These are phyloP conservation scores for Torrubiellomyces zombiae DNA, from an alignment of 2,329 filamentous ascomycete genomes.

Conservation along the genomic window DNA sequence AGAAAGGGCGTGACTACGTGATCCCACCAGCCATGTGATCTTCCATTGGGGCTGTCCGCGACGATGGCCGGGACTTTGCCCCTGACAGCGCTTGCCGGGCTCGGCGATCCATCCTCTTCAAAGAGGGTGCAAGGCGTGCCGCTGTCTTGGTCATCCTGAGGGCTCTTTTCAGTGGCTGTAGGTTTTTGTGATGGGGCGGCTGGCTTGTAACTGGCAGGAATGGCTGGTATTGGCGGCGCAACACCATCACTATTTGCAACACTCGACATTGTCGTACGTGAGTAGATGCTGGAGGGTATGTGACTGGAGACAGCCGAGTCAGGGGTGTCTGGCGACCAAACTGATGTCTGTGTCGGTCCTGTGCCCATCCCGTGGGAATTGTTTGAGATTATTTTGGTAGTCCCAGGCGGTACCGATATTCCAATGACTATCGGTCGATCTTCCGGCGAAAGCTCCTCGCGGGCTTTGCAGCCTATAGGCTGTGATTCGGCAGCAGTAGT, in stretches of 20 bases:
- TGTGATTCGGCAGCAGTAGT: too few relatives aligned
- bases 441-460: constrained; percentile 44
- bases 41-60: constrained; percentile 34
- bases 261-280: constrained; percentile 28
- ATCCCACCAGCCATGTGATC: constrained; percentile 62
- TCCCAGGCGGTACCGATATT: constrained; percentile 48
- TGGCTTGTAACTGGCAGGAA: constrained; percentile 31
- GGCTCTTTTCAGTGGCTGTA: constrained; percentile 11
- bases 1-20: constrained; percentile 55
- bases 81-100: constrained; percentile 21
- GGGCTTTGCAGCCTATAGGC: too few relatives aligned
- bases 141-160: constrained; percentile 30
- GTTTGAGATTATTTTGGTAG: too few relatives aligned
- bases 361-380: background rate
- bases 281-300: constrained; percentile 43
- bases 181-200: too few relatives aligned
- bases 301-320: constrained; percentile 28
- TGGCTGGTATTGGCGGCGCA: constrained; percentile 45
- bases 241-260: constrained; percentile 16
- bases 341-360: constrained; percentile 18
- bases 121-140: constrained; percentile 50
- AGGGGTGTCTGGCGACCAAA: constrained; percentile 47
- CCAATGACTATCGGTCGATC: constrained; percentile 60
- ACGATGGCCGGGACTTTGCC: constrained; percentile 19
- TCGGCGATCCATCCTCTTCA: constrained; percentile 45